phyloP scores from a whole-genome alignment of 192 early-diverging fungal species.

The Coemansia asiatica region DNA sequence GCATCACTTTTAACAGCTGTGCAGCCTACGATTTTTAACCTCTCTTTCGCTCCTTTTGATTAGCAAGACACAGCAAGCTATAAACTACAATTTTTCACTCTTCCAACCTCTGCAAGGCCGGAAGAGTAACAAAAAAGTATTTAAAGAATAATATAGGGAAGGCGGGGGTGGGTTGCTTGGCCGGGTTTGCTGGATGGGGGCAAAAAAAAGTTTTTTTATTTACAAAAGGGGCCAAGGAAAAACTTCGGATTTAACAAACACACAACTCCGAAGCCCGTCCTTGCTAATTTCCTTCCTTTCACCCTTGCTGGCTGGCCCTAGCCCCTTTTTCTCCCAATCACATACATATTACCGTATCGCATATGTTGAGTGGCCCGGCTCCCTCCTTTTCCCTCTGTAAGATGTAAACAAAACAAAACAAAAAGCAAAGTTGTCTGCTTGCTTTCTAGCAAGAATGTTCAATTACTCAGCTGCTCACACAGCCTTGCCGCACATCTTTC shows the following conservation, averaged over 20 bases:
- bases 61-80: background rate
- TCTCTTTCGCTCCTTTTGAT: background rate
- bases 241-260: constrained; percentile 30
- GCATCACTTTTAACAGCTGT: background rate
- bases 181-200: background rate
- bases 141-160: too few species aligned
- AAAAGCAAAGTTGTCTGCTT: background rate
- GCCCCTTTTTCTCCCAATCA: background rate
- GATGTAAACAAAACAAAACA: constrained; percentile 7
- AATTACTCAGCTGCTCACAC: background rate
- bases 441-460: background rate
- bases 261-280: constrained; percentile 32
- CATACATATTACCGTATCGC: background rate
- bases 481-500: background rate
- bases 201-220: background rate
- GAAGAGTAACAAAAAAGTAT: background rate
- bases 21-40: background rate
- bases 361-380: background rate
- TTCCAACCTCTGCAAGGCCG: background rate
- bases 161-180: background rate
- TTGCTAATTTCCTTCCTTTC: constrained; percentile 2
- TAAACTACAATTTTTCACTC: background rate
- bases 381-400: too few species aligned
- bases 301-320: background rate
- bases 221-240: constrained; percentile 10